Percentiles rank a stretch among this genome's conserved stretches.
These are phyloP conservation scores for Neofusicoccum ribis DNA, from an alignment of 2,329 filamentous ascomycete species.

Conservation along the genomic window DNA sequence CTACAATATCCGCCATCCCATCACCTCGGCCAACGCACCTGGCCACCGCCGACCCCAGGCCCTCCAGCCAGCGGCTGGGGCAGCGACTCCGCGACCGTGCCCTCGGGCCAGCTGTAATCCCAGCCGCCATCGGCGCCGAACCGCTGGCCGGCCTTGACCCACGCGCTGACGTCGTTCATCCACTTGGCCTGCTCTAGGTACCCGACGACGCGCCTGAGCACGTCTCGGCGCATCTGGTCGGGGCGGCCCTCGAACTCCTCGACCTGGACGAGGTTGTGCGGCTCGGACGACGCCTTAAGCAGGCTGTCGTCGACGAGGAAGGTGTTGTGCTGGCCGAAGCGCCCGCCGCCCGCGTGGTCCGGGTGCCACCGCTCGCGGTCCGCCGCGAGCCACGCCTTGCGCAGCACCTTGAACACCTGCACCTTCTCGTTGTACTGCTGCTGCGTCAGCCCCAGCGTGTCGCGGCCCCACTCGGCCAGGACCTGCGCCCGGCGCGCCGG, in stretches of 20 bases:
- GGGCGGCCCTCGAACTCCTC: slow-evolving; percentile 68
- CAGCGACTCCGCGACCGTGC: not conserved
- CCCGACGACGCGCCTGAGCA: slow-evolving; percentile 52
- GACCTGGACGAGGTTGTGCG: slow-evolving; percentile 77
- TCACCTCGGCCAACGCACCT: not conserved
- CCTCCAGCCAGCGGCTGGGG: too few relatives aligned
- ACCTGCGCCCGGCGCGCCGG: slow-evolving; percentile 54
- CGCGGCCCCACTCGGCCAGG: slow-evolving; percentile 74
- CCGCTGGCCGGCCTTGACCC: not conserved
- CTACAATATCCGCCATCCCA: too few relatives aligned
- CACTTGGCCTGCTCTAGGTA: slow-evolving; percentile 55
- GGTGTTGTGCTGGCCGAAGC: slow-evolving; percentile 83
- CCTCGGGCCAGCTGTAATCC: not conserved
- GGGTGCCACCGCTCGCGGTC: slow-evolving; percentile 47
- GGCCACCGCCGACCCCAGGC: too few relatives aligned
- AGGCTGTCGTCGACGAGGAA: slow-evolving; percentile 83
- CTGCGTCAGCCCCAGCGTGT: slow-evolving; percentile 67
- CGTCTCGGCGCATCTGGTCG: slow-evolving; percentile 42
- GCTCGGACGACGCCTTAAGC: slow-evolving; percentile 80
- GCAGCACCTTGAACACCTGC: slow-evolving; percentile 87
- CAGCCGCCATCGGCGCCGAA: not conserved
- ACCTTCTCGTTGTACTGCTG: slow-evolving; percentile 69
- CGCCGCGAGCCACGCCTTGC: slow-evolving; percentile 64
- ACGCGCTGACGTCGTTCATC: slow-evolving; percentile 63
- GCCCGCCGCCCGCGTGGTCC: slow-evolving; percentile 30